These are phyloP conservation scores for Lactarius psammicola DNA, from an alignment of 768 basidiomycete genomes.

Conservation along the genomic window DNA sequence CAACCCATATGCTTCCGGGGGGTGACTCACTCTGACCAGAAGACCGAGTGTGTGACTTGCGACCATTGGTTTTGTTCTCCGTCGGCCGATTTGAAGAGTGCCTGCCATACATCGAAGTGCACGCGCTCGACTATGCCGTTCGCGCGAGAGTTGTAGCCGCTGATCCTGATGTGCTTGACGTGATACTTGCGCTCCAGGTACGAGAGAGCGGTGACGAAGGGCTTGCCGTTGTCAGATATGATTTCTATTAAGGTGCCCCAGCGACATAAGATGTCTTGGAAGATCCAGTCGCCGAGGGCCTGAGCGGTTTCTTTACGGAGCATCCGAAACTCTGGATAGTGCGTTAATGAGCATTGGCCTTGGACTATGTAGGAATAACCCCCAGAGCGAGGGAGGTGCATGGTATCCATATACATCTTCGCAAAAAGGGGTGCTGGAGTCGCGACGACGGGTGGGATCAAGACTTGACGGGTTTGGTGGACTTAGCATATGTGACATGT, in stretches of 20 bases:
- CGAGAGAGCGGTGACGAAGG: constrained; percentile 32
- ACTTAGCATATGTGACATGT: constrained; percentile 38
- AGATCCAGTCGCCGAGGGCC: constrained; percentile 37
- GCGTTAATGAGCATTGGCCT: constrained; percentile 37
- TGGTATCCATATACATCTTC: constrained; percentile 42
- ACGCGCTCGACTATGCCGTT: too few species aligned
- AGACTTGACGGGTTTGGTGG: too few species aligned
- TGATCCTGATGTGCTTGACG: constrained; percentile 43
- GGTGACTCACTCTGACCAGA: too few species aligned
- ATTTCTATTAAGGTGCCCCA: constrained; percentile 43
- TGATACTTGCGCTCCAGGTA: constrained; percentile 33
- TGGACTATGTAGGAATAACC: constrained; percentile 41
- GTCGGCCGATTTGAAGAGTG: too few species aligned
- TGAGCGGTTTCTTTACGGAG: constrained; percentile 35
- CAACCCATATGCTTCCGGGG: too few species aligned
- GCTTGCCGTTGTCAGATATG: constrained; percentile 44
- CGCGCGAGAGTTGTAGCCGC: constrained; percentile 46
- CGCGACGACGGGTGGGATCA: constrained; percentile 29
- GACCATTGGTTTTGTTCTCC: too few species aligned
- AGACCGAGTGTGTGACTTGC: too few species aligned
- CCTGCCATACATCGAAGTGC: too few species aligned
- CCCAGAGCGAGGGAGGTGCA: constrained; percentile 40
- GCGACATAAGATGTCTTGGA: constrained; percentile 39
- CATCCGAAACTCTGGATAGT: constrained; percentile 36
- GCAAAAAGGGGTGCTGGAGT: constrained; percentile 33